Conservation (phyloP, 2,329 filamentous ascomycete species). For the Ophiostoma pallidulum region DNA sequence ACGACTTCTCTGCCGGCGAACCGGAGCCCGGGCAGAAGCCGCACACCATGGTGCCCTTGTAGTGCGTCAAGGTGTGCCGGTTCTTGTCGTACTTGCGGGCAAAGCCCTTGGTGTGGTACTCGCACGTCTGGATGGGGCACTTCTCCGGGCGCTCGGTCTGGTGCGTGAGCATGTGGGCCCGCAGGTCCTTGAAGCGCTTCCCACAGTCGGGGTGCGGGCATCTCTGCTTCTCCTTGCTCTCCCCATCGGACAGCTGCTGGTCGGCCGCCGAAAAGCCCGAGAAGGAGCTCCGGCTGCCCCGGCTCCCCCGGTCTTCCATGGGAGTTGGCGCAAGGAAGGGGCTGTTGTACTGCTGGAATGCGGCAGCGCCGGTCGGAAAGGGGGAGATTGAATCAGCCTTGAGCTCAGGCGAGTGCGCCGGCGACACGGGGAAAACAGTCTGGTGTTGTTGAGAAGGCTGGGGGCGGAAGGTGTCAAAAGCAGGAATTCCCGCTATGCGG, state of each 20-base stretch:
- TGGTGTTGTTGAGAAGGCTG: constrained; percentile 32
- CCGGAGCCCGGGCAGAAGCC: constrained; percentile 88
- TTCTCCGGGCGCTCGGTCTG: constrained; percentile 87
- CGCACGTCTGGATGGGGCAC: constrained; percentile 84
- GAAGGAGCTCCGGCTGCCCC: constrained; percentile 59
- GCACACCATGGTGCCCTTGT: constrained; percentile 96
- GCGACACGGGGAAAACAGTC: constrained; percentile 47
- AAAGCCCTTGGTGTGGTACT: constrained; percentile 88
- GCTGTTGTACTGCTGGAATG: constrained; percentile 22
- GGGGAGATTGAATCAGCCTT: constrained; percentile 39
- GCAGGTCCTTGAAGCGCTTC: constrained; percentile 79
- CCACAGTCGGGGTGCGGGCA: constrained; percentile 81
- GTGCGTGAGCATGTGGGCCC: constrained; percentile 91
- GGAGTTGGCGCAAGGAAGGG: constrained; percentile 41
- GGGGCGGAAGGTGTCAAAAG: constrained; percentile 42
- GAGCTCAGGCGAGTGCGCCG: constrained; percentile 46
- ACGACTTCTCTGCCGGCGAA: constrained; percentile 84
- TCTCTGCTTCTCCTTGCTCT: constrained; percentile 58
- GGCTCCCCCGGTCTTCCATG: constrained; percentile 21
- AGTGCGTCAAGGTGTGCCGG: constrained; percentile 85
- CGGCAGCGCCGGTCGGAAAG: constrained; percentile 38
- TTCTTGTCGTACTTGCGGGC: constrained; percentile 96
- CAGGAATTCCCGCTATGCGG: constrained; percentile 39
- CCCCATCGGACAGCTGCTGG: constrained; percentile 52
- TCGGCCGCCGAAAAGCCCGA: constrained; percentile 43